Conservation (phyloP, 2,329 filamentous ascomycete genomes). For the Ophiostoma triangulosporum region DNA sequence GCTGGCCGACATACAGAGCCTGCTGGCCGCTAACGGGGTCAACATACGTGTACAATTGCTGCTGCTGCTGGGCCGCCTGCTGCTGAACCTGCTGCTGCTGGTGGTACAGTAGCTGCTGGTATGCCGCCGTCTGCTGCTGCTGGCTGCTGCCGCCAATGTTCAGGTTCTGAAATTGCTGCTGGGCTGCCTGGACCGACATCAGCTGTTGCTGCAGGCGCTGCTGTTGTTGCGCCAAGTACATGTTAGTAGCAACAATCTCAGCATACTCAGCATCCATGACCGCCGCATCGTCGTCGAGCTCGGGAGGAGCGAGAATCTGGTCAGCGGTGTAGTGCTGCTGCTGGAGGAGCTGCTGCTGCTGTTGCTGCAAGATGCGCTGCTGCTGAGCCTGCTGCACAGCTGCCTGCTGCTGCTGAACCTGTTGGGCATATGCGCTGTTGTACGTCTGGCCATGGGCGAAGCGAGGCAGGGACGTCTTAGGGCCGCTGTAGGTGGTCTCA, state of each 20-base stretch:
- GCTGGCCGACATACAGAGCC: conserved; percentile 63
- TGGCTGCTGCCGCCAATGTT: conserved; percentile 43
- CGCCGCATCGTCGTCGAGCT: conserved; percentile 52
- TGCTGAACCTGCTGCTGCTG: conserved; percentile 46
- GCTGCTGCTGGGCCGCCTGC: conserved; percentile 56
- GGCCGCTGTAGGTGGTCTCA: conserved; percentile 32
- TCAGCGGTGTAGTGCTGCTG: conserved; percentile 60
- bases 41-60: conserved; percentile 58
- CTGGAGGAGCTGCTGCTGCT: neutral
- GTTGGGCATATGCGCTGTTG: conserved; percentile 16
- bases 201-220: conserved; percentile 91
- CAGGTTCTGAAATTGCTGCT: conserved; percentile 70
- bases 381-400: neutral
- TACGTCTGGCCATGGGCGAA: conserved; percentile 19
- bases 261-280: conserved; percentile 76
- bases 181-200: conserved; percentile 66
- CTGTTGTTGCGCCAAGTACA: conserved; percentile 88
- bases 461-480: conserved; percentile 44
- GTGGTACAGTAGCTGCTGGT: conserved; percentile 43
- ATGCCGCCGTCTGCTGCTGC: conserved; percentile 31
- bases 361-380: neutral
- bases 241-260: conserved; percentile 78
- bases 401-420: conserved; percentile 18
- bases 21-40: conserved; percentile 79
- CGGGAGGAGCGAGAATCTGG: conserved; percentile 74